Percentiles rank a stretch among this genome's conserved stretches.
Evolutionary conservation across 2,329 filamentous ascomycete species (phyloP).

Genomic region (Exophiala mesophila): DNA sequence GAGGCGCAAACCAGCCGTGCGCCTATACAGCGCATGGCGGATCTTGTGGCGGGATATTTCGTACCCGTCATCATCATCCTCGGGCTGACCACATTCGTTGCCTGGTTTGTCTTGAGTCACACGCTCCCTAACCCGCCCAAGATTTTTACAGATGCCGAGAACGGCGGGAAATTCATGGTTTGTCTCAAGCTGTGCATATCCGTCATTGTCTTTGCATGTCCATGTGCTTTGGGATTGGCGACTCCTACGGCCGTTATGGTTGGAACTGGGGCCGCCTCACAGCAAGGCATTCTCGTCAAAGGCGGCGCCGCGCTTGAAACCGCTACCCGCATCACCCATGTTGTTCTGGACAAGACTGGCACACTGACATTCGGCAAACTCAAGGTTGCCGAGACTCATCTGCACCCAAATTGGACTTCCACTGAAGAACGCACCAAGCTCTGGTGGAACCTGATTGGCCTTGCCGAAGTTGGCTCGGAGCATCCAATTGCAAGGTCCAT

Average conservation of each 20-base stretch:
- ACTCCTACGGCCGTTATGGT: constrained; percentile 99
- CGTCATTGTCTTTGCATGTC: constrained; percentile 96
- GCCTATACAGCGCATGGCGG: constrained; percentile 88
- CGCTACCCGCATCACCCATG: constrained; percentile 80
- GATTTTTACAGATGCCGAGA: constrained; percentile 74
- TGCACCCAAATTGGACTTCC: constrained; percentile 64
- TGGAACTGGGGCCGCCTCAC: constrained; percentile 90
- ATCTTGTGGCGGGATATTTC: constrained; percentile 88
- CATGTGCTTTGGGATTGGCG: constrained; percentile 90
- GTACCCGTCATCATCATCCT: constrained; percentile 83
- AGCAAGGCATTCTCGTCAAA: constrained; percentile 96
- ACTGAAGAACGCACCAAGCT: constrained; percentile 64
- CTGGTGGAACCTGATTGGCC: constrained; percentile 94
- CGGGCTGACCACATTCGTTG: constrained; percentile 76
- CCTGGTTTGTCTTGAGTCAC: constrained; percentile 94
- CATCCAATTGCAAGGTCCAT: constrained; percentile 94
- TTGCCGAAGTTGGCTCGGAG: constrained; percentile 94
- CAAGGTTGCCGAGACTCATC: constrained; percentile 71
- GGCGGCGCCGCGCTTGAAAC: constrained; percentile 88
- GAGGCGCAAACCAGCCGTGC: constrained; percentile 92
- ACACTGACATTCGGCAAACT: constrained; percentile 94
- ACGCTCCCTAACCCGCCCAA: constrained; percentile 75
- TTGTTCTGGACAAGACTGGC: constrained; percentile 93
- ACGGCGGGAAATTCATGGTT: constrained; percentile 90
- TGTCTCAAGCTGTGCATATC: constrained; percentile 97